Evolutionary conservation across 306 rosid genomes (phyloP), one percentile per base, ranked within the genome.

Genomic region (Cucurbita argyrosperma): DNA sequence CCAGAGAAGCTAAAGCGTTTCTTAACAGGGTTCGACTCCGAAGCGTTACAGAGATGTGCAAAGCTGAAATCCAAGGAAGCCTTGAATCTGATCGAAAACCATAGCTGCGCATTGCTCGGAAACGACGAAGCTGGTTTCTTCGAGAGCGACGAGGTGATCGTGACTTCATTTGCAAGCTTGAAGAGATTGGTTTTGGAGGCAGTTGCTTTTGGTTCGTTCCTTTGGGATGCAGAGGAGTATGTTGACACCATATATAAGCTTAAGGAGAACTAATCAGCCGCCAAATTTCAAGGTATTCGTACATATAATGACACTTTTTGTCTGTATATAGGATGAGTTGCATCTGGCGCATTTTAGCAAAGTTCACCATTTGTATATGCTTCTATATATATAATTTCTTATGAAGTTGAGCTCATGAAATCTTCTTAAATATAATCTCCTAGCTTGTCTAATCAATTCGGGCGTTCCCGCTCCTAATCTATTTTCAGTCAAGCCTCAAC

Each of bases 121-220:
- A 83, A 82, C 6, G 82, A 75, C 30, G 82, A 71, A 42, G 77
- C 88, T 51, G 79, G 82, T 58, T 84, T 76, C 0, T 64, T 72
- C 2, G 90, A 81, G 81, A 78, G 43, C 7, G 88, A 91, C 19
- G 91, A 91, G 71, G 83, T 83, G 45, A 83, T 94, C 65, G 83
- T 86, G 81, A 94, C 99, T 38, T 91, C 99, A 13, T 94, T 89
- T 82, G 89, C 97, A 5, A 94, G 92, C 74, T 59, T 94, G 71
- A 94, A 89, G 89, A 94, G 99, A 79, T 81, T 94, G 66, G 95
- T 89, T 49, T 84, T 91, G 84, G 99, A 95, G 87, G 99, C 92
- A 76, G 96, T 91, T 79, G 97, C 99, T 49, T 95, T 95, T 80
- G 99, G 99, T 71, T 83, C 91, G 11, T 91, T 94, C 79, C 85